These are phyloP conservation scores for Ciborinia camelliae DNA, from an alignment of 2,329 filamentous ascomycete genomes.

Conservation along the genomic window DNA sequence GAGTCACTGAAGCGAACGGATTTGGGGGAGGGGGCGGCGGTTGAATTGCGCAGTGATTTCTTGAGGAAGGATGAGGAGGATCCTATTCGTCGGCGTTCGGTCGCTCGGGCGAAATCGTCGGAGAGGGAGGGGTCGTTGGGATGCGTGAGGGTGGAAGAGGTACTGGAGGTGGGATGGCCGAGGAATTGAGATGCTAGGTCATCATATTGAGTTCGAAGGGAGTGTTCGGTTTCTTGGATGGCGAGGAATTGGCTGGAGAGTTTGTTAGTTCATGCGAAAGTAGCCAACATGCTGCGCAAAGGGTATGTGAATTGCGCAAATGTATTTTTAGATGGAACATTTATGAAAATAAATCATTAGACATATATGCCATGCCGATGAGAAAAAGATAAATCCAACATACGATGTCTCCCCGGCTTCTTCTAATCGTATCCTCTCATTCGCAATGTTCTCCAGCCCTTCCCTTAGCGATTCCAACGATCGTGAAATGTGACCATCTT, in stretches of 20 bases:
- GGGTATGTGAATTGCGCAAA: slow-evolving; percentile 5
- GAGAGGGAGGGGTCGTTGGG: slow-evolving; percentile 63
- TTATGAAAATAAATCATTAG: background rate
- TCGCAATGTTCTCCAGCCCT: slow-evolving; percentile 68
- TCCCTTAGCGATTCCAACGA: slow-evolving; percentile 84
- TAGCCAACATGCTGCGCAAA: background rate
- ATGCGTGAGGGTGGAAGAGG: slow-evolving; percentile 51
- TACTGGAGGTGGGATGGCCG: slow-evolving; percentile 52
- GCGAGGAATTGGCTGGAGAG: slow-evolving; percentile 40
- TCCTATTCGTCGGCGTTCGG: slow-evolving; percentile 37
- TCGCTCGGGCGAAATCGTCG: slow-evolving; percentile 62
- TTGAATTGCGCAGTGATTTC: slow-evolving; percentile 37
- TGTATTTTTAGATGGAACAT: background rate
- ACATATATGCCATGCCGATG: background rate
- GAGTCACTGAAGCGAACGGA: slow-evolving; percentile 84
- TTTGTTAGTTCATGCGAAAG: slow-evolving; percentile 12
- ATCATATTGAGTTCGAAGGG: slow-evolving; percentile 69
- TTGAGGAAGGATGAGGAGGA: slow-evolving; percentile 44
- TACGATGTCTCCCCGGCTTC: slow-evolving; percentile 63
- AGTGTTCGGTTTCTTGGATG: slow-evolving; percentile 62
- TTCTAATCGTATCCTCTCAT: slow-evolving; percentile 60
- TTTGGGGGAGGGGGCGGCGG: slow-evolving; percentile 50
- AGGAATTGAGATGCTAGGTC: slow-evolving; percentile 80
- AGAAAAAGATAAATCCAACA: slow-evolving; percentile 26
- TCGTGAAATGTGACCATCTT: slow-evolving; percentile 84